phyloP scores from a whole-genome alignment of 2,329 filamentous ascomycete species.

The Monilinia polystroma region DNA sequence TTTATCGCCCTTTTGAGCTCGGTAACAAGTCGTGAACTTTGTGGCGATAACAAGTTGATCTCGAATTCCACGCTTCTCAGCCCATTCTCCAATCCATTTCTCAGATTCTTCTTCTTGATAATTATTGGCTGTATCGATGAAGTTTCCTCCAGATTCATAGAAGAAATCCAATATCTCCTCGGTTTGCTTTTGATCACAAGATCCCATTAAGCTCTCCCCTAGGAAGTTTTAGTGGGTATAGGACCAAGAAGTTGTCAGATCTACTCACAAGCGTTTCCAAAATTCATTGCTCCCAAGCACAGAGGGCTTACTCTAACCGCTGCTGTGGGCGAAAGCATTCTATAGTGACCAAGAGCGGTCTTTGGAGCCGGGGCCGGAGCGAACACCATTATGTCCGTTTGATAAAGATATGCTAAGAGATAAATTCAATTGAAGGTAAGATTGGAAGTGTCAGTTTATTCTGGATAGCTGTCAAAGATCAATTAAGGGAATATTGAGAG shows the following conservation, averaged over 20 bases:
- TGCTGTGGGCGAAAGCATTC: conserved; percentile 64
- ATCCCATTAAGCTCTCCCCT: conserved; percentile 59
- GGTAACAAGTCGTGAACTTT: conserved; percentile 47
- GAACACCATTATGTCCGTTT: conserved; percentile 29
- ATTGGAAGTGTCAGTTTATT: background rate
- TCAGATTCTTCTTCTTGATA: conserved; percentile 63
- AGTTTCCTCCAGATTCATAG: conserved; percentile 60
- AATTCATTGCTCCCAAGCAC: conserved; percentile 64
- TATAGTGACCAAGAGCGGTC: conserved; percentile 63
- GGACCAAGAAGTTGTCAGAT: too few species aligned
- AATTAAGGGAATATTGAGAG: background rate
- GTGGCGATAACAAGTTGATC: conserved; percentile 68
- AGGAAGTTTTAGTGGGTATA: background rate
- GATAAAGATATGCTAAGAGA: background rate
- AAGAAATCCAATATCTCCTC: conserved; percentile 54
- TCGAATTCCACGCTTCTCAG: conserved; percentile 60
- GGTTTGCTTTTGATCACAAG: conserved; percentile 30
- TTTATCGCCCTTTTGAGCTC: conserved; percentile 37
- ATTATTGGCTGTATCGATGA: conserved; percentile 67
- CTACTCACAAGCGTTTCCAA: conserved; percentile 54
- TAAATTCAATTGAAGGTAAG: background rate
- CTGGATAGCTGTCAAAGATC: background rate
- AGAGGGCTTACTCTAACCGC: conserved; percentile 66
- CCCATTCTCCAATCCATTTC: conserved; percentile 69
- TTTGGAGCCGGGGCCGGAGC: conserved; percentile 43